Evolutionary conservation across 2,329 filamentous ascomycete genomes (phyloP).

Genomic region (Tolypocladium guangdongense): DNA sequence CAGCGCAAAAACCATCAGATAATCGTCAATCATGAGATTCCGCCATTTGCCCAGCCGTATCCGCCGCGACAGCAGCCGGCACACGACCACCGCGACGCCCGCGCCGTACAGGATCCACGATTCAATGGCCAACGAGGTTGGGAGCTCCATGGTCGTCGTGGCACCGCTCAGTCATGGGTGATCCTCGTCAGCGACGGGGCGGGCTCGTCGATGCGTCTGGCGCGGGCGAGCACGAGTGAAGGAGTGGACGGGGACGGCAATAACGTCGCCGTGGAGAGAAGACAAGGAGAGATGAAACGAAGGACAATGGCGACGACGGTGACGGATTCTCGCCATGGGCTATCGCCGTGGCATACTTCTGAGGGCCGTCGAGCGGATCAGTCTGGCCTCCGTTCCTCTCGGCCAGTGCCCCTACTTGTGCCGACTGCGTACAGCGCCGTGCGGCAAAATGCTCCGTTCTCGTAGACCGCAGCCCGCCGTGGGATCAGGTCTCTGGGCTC

Average conservation of each 20-base stretch:
- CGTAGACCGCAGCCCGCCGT: not conserved
- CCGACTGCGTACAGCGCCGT: not conserved
- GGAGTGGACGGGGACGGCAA: not conserved
- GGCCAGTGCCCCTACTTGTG: not conserved
- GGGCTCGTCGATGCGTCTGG: not conserved
- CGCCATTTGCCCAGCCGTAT: slow-evolving; percentile 31
- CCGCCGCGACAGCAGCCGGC: slow-evolving; percentile 18
- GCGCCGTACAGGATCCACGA: slow-evolving; percentile 18
- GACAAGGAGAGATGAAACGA: not conserved
- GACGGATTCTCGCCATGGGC: not conserved
- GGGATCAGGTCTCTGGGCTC: not conserved
- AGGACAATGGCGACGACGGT: no score
- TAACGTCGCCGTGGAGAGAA: not conserved
- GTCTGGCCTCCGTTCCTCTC: not conserved
- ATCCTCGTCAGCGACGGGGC: not conserved
- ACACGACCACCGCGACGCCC: slow-evolving; percentile 14
- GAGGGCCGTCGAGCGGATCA: not conserved
- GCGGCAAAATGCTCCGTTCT: not conserved
- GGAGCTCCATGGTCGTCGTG: slow-evolving; percentile 13
- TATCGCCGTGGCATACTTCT: not conserved
- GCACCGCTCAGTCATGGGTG: not conserved
- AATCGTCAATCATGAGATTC: slow-evolving; percentile 45
- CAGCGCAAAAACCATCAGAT: slow-evolving; percentile 41
- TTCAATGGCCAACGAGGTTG: slow-evolving; percentile 13
- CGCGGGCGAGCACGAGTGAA: not conserved